Evolutionary conservation across 495 filamentous ascomycete species (phyloP).

Genomic region (Rostrohypoxylon terebratum): DNA sequence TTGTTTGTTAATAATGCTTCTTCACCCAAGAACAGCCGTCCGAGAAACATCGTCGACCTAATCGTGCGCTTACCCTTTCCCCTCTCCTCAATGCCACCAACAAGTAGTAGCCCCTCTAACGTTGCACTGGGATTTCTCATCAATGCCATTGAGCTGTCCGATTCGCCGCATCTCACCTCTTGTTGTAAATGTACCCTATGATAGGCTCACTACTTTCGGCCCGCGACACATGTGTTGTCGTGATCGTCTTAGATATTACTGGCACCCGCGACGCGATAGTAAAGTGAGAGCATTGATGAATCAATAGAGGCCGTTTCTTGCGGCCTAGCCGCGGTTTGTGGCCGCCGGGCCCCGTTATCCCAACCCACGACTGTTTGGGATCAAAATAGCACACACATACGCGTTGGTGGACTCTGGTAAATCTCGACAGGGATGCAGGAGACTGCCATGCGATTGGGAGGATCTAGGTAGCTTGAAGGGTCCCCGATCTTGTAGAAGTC

Average conservation of each 20-base stretch:
- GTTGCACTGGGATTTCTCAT: slow-evolving; percentile 46
- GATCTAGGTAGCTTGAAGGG: slow-evolving; percentile 44
- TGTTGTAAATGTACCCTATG: slow-evolving; percentile 21
- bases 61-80: slow-evolving; percentile 26
- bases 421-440: slow-evolving; percentile 36
- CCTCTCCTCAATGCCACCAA: slow-evolving; percentile 38
- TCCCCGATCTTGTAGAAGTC: slow-evolving; percentile 46
- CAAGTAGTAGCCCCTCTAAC: slow-evolving; percentile 35
- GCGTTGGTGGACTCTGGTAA: slow-evolving; percentile 32
- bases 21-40: slow-evolving; percentile 24
- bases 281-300: slow-evolving; percentile 20
- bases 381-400: slow-evolving; percentile 42
- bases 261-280: slow-evolving; percentile 18
- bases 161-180: slow-evolving; percentile 42
- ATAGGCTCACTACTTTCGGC: slow-evolving; percentile 47
- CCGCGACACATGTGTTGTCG: slow-evolving; percentile 33
- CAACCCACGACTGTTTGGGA: slow-evolving; percentile 40
- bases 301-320: slow-evolving; percentile 41
- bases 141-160: slow-evolving; percentile 38
- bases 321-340: slow-evolving; percentile 33
- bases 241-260: slow-evolving; percentile 29
- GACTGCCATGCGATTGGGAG: slow-evolving; percentile 43
- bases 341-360: slow-evolving; percentile 29
- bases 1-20: slow-evolving; percentile 6
- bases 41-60: slow-evolving; percentile 26